These are phyloP conservation scores for Tripterygium wilfordii DNA, from an alignment of 177 flowering plant species.

Conservation along the genomic window DNA sequence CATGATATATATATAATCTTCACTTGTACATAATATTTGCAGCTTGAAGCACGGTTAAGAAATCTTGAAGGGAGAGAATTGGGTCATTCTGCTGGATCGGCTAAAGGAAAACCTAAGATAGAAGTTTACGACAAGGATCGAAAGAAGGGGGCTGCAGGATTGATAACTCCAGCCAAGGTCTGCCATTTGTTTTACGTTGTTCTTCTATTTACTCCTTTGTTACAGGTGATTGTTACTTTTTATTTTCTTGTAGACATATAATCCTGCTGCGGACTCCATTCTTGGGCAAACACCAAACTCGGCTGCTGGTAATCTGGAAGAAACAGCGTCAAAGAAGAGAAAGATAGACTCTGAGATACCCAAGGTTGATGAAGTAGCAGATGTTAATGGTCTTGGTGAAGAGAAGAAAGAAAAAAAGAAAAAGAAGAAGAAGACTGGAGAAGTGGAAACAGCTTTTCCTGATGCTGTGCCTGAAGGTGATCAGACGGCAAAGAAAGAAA, in stretches of 20 bases:
- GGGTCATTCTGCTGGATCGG: constrained; percentile 77
- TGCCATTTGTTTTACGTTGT: background rate
- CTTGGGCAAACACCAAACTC: constrained; percentile 26
- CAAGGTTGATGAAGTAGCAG: constrained; percentile 12
- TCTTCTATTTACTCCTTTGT: background rate
- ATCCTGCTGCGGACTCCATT: constrained; percentile 67
- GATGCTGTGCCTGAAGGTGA: constrained; percentile 20
- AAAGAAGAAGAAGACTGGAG: constrained; percentile 37
- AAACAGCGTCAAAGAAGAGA: constrained; percentile 19
- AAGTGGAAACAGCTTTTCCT: constrained; percentile 11
- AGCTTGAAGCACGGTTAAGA: constrained; percentile 89
- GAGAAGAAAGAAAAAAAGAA: constrained; percentile 37
- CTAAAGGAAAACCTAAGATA: constrained; percentile 89
- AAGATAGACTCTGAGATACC: background rate
- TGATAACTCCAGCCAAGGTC: constrained; percentile 88
- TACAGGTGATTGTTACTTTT: background rate
- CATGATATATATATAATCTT: no score
- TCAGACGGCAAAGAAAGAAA: constrained; percentile 11
- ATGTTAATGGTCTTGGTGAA: constrained; percentile 8
- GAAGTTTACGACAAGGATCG: constrained; percentile 80
- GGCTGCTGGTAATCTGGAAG: constrained; percentile 15
- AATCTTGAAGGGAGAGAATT: constrained; percentile 82
- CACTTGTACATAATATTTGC: background rate
- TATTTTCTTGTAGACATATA: constrained; percentile 52
- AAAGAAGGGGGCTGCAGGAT: constrained; percentile 66